These are phyloP conservation scores for Fusarium metavorans DNA, from an alignment of 2,329 filamentous ascomycete species.

Conservation along the genomic window DNA sequence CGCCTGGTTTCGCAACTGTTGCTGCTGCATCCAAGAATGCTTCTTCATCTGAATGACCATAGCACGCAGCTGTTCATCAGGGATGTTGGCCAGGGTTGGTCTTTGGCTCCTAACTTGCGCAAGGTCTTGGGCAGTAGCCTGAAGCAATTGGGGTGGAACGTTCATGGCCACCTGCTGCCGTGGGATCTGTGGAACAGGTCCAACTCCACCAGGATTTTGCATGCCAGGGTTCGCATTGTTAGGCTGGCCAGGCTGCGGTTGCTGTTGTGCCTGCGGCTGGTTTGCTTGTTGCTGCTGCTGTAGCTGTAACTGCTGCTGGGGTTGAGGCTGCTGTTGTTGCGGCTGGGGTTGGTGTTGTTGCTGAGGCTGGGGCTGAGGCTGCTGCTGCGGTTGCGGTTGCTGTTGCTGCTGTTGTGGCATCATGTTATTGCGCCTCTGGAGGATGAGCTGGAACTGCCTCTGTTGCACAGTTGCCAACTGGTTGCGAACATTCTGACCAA, in stretches of 20 bases:
- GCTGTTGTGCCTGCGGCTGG: slow-evolving; percentile 36
- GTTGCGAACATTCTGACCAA: slow-evolving; percentile 47
- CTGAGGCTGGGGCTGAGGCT: slow-evolving; percentile 29
- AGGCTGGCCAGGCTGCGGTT: slow-evolving; percentile 44
- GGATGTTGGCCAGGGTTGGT: slow-evolving; percentile 43
- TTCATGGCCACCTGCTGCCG: slow-evolving; percentile 36
- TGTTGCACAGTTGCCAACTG: slow-evolving; percentile 53
- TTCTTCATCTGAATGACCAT: slow-evolving; percentile 52
- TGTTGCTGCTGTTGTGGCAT: slow-evolving; percentile 44
- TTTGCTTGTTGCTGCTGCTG: slow-evolving; percentile 24
- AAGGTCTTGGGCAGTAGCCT: slow-evolving; percentile 51
- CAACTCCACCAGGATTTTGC: slow-evolving; percentile 38
- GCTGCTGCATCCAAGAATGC: slow-evolving; percentile 46
- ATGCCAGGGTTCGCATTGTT: slow-evolving; percentile 43
- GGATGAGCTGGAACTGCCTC: slow-evolving; percentile 53
- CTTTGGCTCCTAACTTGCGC: slow-evolving; percentile 45
- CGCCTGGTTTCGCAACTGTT: slow-evolving; percentile 50
- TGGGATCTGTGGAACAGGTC: slow-evolving; percentile 5
- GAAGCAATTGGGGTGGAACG: slow-evolving; percentile 48
- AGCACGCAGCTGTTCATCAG: slow-evolving; percentile 50
- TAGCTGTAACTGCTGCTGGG: slow-evolving; percentile 27
- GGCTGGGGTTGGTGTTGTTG: slow-evolving; percentile 36
- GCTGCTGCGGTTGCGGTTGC: slow-evolving; percentile 23
- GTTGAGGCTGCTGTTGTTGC: slow-evolving; percentile 40
- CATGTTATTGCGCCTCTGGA: slow-evolving; percentile 48